phyloP scores from a whole-genome alignment of 2,329 filamentous ascomycete species.

The Ophiostoma sp. region DNA sequence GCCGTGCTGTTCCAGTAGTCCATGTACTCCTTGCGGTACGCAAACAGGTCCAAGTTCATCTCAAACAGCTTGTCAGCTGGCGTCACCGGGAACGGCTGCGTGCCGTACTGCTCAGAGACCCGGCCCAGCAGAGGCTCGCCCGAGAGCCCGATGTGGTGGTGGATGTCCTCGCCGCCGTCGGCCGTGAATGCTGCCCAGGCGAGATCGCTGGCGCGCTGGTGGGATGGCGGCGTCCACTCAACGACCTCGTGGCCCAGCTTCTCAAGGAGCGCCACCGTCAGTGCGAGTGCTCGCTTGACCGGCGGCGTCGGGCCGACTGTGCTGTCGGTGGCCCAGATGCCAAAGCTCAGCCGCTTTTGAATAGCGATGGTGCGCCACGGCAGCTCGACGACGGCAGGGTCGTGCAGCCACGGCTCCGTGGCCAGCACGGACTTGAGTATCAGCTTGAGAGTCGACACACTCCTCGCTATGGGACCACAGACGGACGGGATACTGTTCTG shows the following conservation, averaged over 20 bases:
- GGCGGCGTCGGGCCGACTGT: slow-evolving; percentile 51
- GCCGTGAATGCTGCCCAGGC: slow-evolving; percentile 35
- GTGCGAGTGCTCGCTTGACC: slow-evolving; percentile 46
- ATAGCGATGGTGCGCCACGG: slow-evolving; percentile 49
- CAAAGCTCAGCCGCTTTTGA: slow-evolving; percentile 47
- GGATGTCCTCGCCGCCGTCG: slow-evolving; percentile 37
- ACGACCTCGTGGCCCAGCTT: slow-evolving; percentile 40
- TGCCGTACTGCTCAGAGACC: slow-evolving; percentile 15
- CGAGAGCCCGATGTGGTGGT: slow-evolving; percentile 46
- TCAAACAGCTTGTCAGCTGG: slow-evolving; percentile 36
- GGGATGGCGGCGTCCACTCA: slow-evolving; percentile 53
- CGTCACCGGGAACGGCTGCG: slow-evolving; percentile 26
- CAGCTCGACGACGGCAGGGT: slow-evolving; percentile 55
- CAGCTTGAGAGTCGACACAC: slow-evolving; percentile 49
- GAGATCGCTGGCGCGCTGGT: slow-evolving; percentile 38
- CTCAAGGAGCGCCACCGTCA: slow-evolving; percentile 36
- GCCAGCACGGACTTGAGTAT: slow-evolving; percentile 50
- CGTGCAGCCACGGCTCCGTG: slow-evolving; percentile 59
- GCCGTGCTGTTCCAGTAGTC: slow-evolving; percentile 59
- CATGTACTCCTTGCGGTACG: slow-evolving; percentile 50
- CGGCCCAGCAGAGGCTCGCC: slow-evolving; percentile 46
- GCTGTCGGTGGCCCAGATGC: slow-evolving; percentile 49
- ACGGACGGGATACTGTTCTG: slow-evolving; percentile 54
- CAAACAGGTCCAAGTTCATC: slow-evolving; percentile 41
- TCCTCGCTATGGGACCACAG: slow-evolving; percentile 57